Conservation (phyloP, 441 rosid species). For the Brassica balearica region DNA sequence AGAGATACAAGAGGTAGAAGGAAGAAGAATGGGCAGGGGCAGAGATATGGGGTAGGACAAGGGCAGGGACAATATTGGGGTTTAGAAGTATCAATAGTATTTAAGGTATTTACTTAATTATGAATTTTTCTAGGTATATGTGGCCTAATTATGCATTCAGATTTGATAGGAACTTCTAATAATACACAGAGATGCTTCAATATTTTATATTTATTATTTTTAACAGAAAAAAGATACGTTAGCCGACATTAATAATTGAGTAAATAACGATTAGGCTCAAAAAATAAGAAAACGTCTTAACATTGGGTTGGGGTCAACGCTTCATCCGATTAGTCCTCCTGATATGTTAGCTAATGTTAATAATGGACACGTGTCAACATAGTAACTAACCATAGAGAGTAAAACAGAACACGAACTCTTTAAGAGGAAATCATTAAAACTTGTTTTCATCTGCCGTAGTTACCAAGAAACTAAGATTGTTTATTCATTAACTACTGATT, state of each 20-base stretch:
- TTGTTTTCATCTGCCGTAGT: slow-evolving; percentile 19
- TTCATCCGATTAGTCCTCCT: slow-evolving; percentile 12
- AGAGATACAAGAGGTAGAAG: too few species aligned
- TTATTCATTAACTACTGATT: slow-evolving; percentile 22
- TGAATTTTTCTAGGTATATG: too few species aligned
- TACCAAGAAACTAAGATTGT: slow-evolving; percentile 33
- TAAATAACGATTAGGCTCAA: slow-evolving; percentile 28
- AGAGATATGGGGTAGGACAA: too few species aligned
- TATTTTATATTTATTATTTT: neutral
- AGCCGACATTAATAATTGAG: slow-evolving; percentile 24
- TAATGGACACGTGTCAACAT: neutral
- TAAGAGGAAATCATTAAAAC: neutral
- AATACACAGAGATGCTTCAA: slow-evolving; percentile 3
- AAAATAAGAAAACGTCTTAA: neutral
- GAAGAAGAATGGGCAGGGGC: too few species aligned
- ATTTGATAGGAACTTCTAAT: neutral
- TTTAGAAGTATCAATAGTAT: too few species aligned
- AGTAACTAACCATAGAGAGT: neutral
- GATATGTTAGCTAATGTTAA: too few species aligned
- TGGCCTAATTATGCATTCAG: neutral
- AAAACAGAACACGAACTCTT: slow-evolving; percentile 31
- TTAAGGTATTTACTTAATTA: too few species aligned
- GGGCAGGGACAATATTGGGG: too few species aligned
- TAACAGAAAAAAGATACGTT: slow-evolving; percentile 20
- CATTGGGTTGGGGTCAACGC: slow-evolving; percentile 35